Evolutionary conservation across 1,284 basidiomycete species (phyloP), one percentile per base, ranked within the genome.

Genomic region (Megacollybia platyphylla): DNA sequence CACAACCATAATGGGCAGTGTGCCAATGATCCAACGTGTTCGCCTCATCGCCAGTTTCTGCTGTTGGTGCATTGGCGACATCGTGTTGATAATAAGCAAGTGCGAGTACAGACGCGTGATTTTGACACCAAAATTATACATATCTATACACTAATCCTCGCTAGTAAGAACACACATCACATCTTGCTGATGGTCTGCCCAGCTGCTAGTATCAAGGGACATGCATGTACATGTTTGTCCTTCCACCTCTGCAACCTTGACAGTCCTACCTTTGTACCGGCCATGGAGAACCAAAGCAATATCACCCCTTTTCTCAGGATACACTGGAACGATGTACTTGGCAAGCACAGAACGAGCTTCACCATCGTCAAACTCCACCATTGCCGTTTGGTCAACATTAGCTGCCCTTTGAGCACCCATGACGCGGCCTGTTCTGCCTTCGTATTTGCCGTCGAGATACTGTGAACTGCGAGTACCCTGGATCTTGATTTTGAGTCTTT

Each of bases 391-490:
- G 40, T 61, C 62, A 47, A 59, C 61, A 9, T 52, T 55, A 1
- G 50, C 49, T 9, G 52, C 55, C 13, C 55, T 52, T 8, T 55
- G 54, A 4, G 61, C 61, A 29, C 58, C 59, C n/a, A 58, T 41
- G 29, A 70, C 51, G 8, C 54, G 56, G 1, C 73, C 80, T 28
- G 61, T 53, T 40, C 60, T 61, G 20, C 61, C 63, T 48, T 85
- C 76, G 51, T 67, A 67, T 29, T 72, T 65, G 31, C 79, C 79
- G 26, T 65, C 59, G 40, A 73, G 64, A 62, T 78, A 84, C 32
- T 59, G 56, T 8, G 54, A 53, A 7, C 57, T 34, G 3, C 11
- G 54, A 0, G 76, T 74, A 11, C 69, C 68, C 1, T 55, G 52
- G n/a, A 84, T 62, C 36, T 64, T 59, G 45, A 79, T 57, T 49